phyloP scores from a whole-genome alignment of 2,329 filamentous ascomycete genomes.

The Calonectria hongkongensis region DNA sequence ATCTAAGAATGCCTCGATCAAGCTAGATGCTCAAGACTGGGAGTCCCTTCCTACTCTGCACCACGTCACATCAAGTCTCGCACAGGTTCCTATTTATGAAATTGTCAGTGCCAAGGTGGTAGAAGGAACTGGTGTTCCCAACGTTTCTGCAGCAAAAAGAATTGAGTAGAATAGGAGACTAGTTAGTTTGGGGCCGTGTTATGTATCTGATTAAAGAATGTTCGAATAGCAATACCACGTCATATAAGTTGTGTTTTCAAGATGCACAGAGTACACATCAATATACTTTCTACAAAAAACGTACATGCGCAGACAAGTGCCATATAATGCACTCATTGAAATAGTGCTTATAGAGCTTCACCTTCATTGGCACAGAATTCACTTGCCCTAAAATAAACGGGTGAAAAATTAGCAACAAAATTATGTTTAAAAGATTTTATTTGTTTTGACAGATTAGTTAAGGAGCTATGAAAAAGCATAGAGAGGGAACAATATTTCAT shows the following conservation, averaged over 20 bases:
- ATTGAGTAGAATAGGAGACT: slow-evolving; percentile 31
- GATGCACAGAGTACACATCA: no score
- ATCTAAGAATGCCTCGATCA: slow-evolving; percentile 30
- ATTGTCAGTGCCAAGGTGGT: slow-evolving; percentile 40
- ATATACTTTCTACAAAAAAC: neutral
- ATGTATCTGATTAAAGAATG: slow-evolving; percentile 21
- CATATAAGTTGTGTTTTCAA: slow-evolving; percentile 1
- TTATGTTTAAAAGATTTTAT: no score
- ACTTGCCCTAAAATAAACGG: no score
- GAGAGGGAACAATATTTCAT: no score
- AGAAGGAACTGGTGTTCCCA: slow-evolving; percentile 37
- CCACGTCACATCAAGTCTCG: slow-evolving; percentile 39
- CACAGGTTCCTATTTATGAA: slow-evolving; percentile 35
- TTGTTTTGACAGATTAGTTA: no score
- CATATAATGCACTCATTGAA: no score
- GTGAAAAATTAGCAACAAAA: no score
- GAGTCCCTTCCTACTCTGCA: slow-evolving; percentile 40
- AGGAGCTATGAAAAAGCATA: no score
- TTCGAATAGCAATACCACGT: slow-evolving; percentile 24
- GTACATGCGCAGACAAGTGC: no score
- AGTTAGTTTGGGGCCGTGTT: neutral
- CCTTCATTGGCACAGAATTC: no score
- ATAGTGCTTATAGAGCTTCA: no score
- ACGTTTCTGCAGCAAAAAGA: slow-evolving; percentile 30
- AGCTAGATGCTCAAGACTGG: slow-evolving; percentile 37